Percentiles rank a stretch among this genome's conserved stretches.
phyloP scores from a whole-genome alignment of 495 filamentous ascomycete species.

The Aspergillus cristatus region DNA sequence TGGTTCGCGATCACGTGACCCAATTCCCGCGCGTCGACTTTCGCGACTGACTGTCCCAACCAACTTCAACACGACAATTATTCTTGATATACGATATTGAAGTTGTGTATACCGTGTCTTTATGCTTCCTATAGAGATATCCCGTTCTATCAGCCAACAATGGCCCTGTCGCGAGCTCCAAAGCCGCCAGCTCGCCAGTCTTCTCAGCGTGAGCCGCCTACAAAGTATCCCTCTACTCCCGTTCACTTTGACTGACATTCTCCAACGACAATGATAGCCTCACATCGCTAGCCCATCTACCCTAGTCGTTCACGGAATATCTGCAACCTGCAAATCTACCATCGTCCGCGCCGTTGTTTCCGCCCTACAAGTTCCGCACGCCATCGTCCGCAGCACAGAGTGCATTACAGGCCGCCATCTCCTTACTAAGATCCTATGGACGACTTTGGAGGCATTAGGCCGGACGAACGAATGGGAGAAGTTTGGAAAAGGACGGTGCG shows the following conservation, averaged over 20 bases:
- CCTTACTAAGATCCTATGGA: conserved; percentile 51
- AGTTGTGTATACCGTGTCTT: too few species aligned
- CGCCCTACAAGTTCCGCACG: conserved; percentile 45
- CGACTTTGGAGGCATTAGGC: conserved; percentile 26
- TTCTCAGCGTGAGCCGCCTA: conserved; percentile 44
- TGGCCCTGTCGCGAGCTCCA: conserved; percentile 60
- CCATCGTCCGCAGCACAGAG: conserved; percentile 70
- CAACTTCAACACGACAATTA: too few species aligned
- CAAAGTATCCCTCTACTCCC: neutral
- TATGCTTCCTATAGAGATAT: conserved; percentile 28
- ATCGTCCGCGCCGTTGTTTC: conserved; percentile 57
- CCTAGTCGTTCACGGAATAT: conserved; percentile 74
- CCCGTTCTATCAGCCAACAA: conserved; percentile 36
- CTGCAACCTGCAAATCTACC: conserved; percentile 82
- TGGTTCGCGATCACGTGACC: too few species aligned
- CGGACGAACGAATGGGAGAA: conserved; percentile 29
- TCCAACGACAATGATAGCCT: conserved; percentile 19
- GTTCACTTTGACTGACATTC: conserved; percentile 9
- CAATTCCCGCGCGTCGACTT: too few species aligned
- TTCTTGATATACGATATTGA: too few species aligned
- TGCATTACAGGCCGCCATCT: conserved; percentile 87
- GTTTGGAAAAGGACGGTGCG: conserved; percentile 53
- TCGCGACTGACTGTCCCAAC: too few species aligned
- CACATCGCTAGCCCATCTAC: conserved; percentile 40
- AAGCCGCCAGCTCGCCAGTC: conserved; percentile 49